These are phyloP conservation scores for Starmerella floris DNA, from an alignment of 805 yeast genomes.

Conservation along the genomic window DNA sequence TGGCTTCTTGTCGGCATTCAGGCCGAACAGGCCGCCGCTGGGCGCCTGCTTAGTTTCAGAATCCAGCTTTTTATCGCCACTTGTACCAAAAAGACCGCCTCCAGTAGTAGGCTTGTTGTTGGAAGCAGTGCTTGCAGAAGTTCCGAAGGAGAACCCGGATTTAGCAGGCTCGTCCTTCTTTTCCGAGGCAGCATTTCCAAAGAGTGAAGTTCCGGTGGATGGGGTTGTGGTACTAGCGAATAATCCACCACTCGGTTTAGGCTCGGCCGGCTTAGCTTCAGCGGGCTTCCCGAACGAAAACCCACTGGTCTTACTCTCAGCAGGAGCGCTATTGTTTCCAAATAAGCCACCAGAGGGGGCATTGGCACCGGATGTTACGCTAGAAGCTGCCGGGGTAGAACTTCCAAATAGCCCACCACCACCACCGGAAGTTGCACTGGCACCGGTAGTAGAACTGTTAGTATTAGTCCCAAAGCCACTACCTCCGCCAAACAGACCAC, in stretches of 20 bases:
- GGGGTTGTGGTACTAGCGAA: not conserved
- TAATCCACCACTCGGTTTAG: not conserved
- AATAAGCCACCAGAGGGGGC: not conserved
- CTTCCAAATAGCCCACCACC: too few relatives aligned
- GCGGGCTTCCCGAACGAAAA: not conserved
- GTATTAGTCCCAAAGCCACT: not conserved
- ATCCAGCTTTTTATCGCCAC: too few relatives aligned
- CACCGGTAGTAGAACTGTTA: not conserved
- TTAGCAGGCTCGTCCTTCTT: not conserved
- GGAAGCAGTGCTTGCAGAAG: not conserved
- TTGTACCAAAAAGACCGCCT: not conserved
- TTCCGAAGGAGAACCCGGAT: not conserved
- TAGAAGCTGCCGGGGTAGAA: too few relatives aligned
- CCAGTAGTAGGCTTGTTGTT: not conserved
- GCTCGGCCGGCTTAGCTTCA: not conserved
- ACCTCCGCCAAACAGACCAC: not conserved
- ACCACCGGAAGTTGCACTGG: too few relatives aligned
- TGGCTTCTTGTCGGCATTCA: conserved; percentile 4
- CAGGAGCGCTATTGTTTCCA: not conserved
- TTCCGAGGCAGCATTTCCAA: not conserved
- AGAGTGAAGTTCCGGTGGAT: not conserved
- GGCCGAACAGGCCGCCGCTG: conserved; percentile 15
- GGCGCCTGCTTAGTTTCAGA: too few relatives aligned
- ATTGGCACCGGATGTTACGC: not conserved
- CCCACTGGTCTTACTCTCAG: not conserved